phyloP scores from a whole-genome alignment of 2,329 filamentous ascomycete species.

The Diaporthe velutina region DNA sequence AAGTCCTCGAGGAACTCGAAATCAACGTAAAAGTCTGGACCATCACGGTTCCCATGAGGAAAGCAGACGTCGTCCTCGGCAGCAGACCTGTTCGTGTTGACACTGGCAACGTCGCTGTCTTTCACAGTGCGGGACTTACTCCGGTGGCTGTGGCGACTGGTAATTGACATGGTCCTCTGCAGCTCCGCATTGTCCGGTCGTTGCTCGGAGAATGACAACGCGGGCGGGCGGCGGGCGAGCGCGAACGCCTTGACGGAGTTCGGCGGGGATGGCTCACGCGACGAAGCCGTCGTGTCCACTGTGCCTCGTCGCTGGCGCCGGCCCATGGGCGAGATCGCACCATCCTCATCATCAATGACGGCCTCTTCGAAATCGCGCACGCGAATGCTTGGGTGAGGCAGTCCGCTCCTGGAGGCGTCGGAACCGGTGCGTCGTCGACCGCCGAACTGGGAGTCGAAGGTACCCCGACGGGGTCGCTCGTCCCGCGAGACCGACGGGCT shows the following conservation, averaged over 20 bases:
- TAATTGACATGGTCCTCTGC: conserved; percentile 78
- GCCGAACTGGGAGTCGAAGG: conserved; percentile 78
- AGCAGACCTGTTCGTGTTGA: conserved; percentile 76
- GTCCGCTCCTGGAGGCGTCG: conserved; percentile 52
- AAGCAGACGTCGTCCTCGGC: conserved; percentile 90
- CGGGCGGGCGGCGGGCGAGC: conserved; percentile 86
- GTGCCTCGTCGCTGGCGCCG: conserved; percentile 67
- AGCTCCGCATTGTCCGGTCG: conserved; percentile 62
- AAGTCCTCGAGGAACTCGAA: conserved; percentile 96
- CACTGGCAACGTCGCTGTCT: conserved; percentile 68
- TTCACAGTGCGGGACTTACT: conserved; percentile 72
- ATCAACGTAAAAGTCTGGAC: conserved; percentile 86
- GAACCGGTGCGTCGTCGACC: conserved; percentile 53
- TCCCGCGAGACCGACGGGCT: conserved; percentile 67
- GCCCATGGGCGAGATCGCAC: conserved; percentile 56
- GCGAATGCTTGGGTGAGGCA: conserved; percentile 58
- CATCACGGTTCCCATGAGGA: conserved; percentile 74
- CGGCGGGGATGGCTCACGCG: conserved; percentile 83
- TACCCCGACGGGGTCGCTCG: conserved; percentile 76
- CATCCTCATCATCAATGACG: conserved; percentile 80
- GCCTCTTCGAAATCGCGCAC: conserved; percentile 91
- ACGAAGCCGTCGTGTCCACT: conserved; percentile 68
- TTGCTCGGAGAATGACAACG: conserved; percentile 67
- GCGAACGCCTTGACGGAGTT: conserved; percentile 99
- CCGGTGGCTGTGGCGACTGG: conserved; percentile 71